These are phyloP conservation scores for Melastoma candidum DNA, from an alignment of 441 rosid species.

Conservation along the genomic window DNA sequence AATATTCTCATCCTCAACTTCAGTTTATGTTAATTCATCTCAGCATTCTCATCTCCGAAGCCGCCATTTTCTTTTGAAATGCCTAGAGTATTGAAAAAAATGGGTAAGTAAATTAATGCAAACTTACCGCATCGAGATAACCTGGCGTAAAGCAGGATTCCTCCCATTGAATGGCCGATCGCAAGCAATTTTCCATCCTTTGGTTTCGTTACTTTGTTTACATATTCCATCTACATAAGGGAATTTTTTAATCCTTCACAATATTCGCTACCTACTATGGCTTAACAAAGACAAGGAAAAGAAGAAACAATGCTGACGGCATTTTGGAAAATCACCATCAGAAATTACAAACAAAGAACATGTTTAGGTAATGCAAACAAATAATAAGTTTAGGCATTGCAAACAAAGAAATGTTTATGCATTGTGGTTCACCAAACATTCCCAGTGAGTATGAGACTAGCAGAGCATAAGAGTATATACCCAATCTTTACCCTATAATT, in stretches of 20 bases:
- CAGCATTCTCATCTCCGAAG: too few species aligned
- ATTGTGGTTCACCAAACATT: background rate
- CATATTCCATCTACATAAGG: conserved; percentile 66
- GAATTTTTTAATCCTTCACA: background rate
- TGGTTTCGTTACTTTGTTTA: conserved; percentile 49
- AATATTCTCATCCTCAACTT: too few species aligned
- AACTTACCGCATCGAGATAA: conserved; percentile 62
- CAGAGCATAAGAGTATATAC: background rate
- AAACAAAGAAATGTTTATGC: too few species aligned
- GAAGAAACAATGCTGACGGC: background rate
- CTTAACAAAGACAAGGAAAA: conserved; percentile 7
- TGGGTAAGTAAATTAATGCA: background rate
- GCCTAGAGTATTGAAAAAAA: too few species aligned
- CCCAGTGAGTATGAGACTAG: too few species aligned
- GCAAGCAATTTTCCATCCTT: conserved; percentile 70
- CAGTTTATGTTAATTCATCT: too few species aligned
- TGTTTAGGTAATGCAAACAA: too few species aligned
- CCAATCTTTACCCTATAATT: background rate
- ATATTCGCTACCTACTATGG: background rate
- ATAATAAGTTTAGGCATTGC: too few species aligned
- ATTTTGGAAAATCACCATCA: too few species aligned
- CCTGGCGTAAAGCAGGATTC: conserved; percentile 87
- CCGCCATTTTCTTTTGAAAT: too few species aligned
- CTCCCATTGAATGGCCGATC: conserved; percentile 96
- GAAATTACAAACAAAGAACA: too few species aligned